Evolutionary conservation across 192 early-diverging fungal species (phyloP), one percentile per base, ranked within the genome.

Genomic region (Linnemannia elongata): DNA sequence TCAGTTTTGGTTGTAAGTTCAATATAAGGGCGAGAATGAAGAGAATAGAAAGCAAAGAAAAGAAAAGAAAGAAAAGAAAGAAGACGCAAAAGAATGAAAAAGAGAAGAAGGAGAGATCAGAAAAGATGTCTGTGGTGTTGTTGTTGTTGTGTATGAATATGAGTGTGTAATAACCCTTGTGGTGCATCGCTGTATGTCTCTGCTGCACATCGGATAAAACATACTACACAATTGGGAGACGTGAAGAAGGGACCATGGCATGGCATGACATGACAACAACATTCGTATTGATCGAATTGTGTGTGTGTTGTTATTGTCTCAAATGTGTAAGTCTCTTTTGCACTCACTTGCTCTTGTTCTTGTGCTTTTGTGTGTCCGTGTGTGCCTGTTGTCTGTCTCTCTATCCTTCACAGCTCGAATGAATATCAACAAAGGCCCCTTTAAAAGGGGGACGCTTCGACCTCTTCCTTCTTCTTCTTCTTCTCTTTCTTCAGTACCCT

Each of bases 391-490:
- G n/a, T n/a, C n/a, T 54, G 13, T 6, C 1, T 54, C 4, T 54
- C 1, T 4, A 54, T 1, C 18, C 1, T 45, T 45, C 44, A 45
- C 15, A 5, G 17, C 20, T 24, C 55, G 55, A 17, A 1, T 17
- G 52, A n/a, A 38, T 39, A n/a, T 66, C 60, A 66, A 66, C 60
- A 66, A 33, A 33, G 55, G 24, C 24, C 1, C 60, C 60, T 66
- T 66, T 66, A 42, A 71, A 71, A 52, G 6, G 17, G 69, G 35
- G 24, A 20, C 38, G 24, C 39, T n/a, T 74, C 30, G 49, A 36
- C 30, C 72, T 73, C 72, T 3, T 30, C 72, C 66, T 80, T 78
- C 74, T 54, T 85, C 44, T 79, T 45, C 44, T 68, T 27, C 72
- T 77, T 39, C 47, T 54, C 49, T 44, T 72, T 72, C n/a, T 73